Conservation (phyloP, 2,329 filamentous ascomycete species). For the Calonectria hongkongensis region DNA sequence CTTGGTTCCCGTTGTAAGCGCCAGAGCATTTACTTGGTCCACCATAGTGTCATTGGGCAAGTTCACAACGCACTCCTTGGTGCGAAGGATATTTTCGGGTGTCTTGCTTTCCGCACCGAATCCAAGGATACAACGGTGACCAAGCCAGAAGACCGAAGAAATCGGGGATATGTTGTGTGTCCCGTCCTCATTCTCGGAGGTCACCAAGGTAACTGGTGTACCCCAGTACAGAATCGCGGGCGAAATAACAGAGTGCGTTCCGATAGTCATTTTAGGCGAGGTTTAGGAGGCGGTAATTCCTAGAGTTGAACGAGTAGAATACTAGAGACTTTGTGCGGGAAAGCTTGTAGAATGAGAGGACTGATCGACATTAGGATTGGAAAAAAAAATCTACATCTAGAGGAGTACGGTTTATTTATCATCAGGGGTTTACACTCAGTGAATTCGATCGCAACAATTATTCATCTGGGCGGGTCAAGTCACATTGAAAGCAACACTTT, state of each 20-base stretch:
- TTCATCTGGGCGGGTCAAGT: not conserved
- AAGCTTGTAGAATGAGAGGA: not conserved
- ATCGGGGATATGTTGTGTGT: slow-evolving; percentile 65
- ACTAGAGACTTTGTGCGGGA: not conserved
- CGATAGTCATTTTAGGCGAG: not conserved
- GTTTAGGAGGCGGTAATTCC: not conserved
- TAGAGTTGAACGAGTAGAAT: not conserved
- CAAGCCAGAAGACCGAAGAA: slow-evolving; percentile 67
- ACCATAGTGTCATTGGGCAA: slow-evolving; percentile 61
- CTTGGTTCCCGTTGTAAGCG: slow-evolving; percentile 60
- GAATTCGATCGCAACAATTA: not conserved
- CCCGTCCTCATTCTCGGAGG: slow-evolving; percentile 63
- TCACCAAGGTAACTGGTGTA: slow-evolving; percentile 63
- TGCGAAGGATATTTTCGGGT: slow-evolving; percentile 63
- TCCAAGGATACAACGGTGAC: slow-evolving; percentile 65
- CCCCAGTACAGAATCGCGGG: slow-evolving; percentile 65
- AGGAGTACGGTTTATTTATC: not conserved
- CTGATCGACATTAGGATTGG: not conserved
- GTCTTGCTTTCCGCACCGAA: slow-evolving; percentile 61
- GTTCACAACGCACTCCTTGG: slow-evolving; percentile 65
- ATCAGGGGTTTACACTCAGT: too few relatives aligned
- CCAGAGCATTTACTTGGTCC: slow-evolving; percentile 60
- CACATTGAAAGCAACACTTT: not conserved
- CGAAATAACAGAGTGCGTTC: slow-evolving; percentile 53
- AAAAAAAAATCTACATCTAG: not conserved